Evolutionary conservation across 495 filamentous ascomycete genomes (phyloP), one percentile per base, ranked within the genome.

Genomic region (Tuber borchii): DNA sequence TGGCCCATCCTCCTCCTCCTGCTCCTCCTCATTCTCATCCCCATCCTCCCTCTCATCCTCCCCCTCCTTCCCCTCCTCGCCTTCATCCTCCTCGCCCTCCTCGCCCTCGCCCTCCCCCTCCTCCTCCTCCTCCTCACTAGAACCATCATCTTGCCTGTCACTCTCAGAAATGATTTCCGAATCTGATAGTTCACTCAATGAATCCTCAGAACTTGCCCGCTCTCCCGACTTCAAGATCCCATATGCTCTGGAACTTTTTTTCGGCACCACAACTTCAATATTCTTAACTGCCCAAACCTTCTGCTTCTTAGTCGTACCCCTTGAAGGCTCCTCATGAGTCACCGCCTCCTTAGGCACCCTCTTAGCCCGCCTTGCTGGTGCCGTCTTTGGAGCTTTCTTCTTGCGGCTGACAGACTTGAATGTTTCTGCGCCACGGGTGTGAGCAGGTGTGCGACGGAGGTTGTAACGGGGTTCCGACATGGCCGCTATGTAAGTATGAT

Each of bases 71-170:
- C 34, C 43, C 22, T 45, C n/a, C 20, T 61, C 48, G 43, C 22
- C 68, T 69, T 79, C 14, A 75, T 72, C 31, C 43, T 45, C 48
- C 56, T 19, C 65, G 70, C 78, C 17, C 77, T 76, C 37, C n/a
- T n/a, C n/a, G n/a, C n/a, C n/a, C 20, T 61, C 48, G 43, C 22
- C 68, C 71, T 79, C 14, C 74, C 71, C 31, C 42, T 45, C 48
- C 48, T 19, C 65, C 70, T 77, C 17, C 77, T 75, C 37, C 34
- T 65, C 81, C 56, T 76, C 43, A 61, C 68, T 69, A 75, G 44
- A 37, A 80, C 77, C 14, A 37, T 39, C 22, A 80, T 39, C 72
- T 74, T 46, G 4, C 70, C 19, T 0, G 51, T 69, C 69, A 71
- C 37, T 26, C 65, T 40, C 22, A 10, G 39, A 40, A 44, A n/a